Percentiles rank a stretch among this genome's conserved stretches.
Conservation (phyloP, 352 stramenopile genomes). For the Blastocystis sp. region DNA sequence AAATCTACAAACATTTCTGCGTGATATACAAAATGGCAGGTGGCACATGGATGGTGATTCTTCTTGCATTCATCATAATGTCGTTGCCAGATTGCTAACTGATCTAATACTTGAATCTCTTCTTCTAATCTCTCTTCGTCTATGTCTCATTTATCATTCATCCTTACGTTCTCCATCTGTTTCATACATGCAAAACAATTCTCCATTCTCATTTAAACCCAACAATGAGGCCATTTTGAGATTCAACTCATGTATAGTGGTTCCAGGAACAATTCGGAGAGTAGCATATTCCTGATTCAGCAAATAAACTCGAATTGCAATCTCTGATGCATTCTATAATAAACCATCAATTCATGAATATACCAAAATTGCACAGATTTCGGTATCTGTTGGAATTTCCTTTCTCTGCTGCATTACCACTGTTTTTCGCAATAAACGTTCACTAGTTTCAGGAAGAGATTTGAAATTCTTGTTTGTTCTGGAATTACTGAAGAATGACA, state of each 20-base stretch:
- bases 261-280: slow-evolving; percentile 1
- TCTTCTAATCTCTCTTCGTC: neutral
- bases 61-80: neutral
- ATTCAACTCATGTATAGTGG: neutral
- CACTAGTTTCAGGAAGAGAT: neutral
- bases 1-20: slow-evolving; percentile 18
- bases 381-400: slow-evolving; percentile 11
- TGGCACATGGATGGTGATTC: neutral
- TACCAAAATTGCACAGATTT: slow-evolving; percentile 49
- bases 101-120: slow-evolving; percentile 36
- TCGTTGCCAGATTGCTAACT: slow-evolving; percentile 25
- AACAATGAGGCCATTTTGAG: neutral
- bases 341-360: neutral
- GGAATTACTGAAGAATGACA: neutral
- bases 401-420: slow-evolving; percentile 22
- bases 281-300: neutral
- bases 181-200: slow-evolving; percentile 34
- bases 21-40: slow-evolving; percentile 19
- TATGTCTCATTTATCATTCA: neutral
- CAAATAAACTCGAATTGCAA: slow-evolving; percentile 21
- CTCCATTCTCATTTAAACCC: neutral
- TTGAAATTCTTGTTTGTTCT: neutral
- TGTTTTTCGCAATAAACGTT: slow-evolving; percentile 16
- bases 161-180: neutral
- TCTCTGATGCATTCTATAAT: neutral